Evolutionary conservation across 352 stramenopile genomes (phyloP).

Genomic region (Phytophthora parvispora): DNA sequence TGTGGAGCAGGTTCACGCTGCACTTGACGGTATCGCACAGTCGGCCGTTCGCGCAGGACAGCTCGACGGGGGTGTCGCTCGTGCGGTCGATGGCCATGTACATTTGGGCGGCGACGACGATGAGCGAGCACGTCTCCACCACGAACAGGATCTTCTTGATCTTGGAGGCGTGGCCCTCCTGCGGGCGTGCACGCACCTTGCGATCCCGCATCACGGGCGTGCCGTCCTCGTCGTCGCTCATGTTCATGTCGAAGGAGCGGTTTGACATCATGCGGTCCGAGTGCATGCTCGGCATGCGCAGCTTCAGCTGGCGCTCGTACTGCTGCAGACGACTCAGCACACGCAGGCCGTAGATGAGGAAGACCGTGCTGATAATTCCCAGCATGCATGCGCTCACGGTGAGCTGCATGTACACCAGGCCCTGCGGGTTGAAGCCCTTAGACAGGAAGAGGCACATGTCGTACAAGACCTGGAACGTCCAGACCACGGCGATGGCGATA

Average conservation of each 20-base stretch:
- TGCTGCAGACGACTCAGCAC: conserved; percentile 47
- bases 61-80: conserved; percentile 40
- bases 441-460: conserved; percentile 52
- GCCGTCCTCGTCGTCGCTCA: conserved; percentile 49
- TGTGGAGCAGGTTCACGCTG: conserved; percentile 54
- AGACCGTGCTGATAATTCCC: conserved; percentile 52
- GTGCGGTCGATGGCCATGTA: conserved; percentile 54
- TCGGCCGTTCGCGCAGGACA: conserved; percentile 73
- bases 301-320: conserved; percentile 46
- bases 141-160: conserved; percentile 61
- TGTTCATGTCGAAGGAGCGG: conserved; percentile 46
- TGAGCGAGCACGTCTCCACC: conserved; percentile 41
- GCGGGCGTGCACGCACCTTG: conserved; percentile 21
- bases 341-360: conserved; percentile 53
- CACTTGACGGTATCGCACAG: conserved; percentile 56
- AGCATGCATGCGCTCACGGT: conserved; percentile 51
- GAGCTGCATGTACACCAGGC: conserved; percentile 51
- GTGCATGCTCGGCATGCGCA: conserved; percentile 44
- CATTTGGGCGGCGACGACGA: conserved; percentile 57
- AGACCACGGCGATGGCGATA: conserved; percentile 44
- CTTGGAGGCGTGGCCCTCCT: conserved; percentile 46
- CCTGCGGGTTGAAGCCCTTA: conserved; percentile 52
- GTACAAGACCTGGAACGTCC: conserved; percentile 55
- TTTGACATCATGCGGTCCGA: conserved; percentile 48
- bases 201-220: conserved; percentile 23